Base-by-base conservation (phyloP, 164 flowering plant species). In the Vitis labrusca region DNA sequence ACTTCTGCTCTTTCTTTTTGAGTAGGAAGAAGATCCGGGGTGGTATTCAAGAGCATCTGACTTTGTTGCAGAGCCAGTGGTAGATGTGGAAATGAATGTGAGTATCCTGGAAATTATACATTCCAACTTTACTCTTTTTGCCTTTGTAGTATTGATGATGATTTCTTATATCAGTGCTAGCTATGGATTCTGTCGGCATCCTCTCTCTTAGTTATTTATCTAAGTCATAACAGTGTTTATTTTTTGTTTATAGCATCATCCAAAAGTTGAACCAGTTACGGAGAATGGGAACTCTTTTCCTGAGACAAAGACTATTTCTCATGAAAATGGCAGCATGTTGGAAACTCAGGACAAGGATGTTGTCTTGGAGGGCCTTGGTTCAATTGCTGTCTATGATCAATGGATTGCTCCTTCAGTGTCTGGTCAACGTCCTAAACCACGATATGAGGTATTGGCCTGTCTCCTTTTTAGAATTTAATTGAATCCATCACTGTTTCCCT, bases 21-120 rank as follows among this genome's bases (percentile, higher is more conserved):
- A 29, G 59, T 72, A 96, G 99, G 98, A 96, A 82, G 99, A 96
- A 82, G 97, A 92, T 73, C 98, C 98, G 52, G 92, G 94, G 55
- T 96, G 99, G 99, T 96, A 96, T 82, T 93, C 99, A 62, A 89
- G 97, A 78, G 88, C 84, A 61, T 88, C 97, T 52, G 83, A 90
- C 69, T 79, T 69, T 78, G 85, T 85, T 58, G 65, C 75, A n/a
- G 90, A 88, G 75, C 91, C 98, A 74, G 84, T 81, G 76, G 73
- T 86, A 37, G 91, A 91, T 79, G 86, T 88, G 62, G 87, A 93
- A 84, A 86, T 89, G 79, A 89, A 89, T 86, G 99, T 96, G 83
- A 88, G 99, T 84, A 63, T 54, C 44, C 56, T 61, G 63, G 56
- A 68, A n/a, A 29, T 44, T 52, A 13, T 52, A 15, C 2, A 3